A percentile compares a stretch with the other conserved stretches of the same genome.
Conservation (phyloP, 2,329 filamentous ascomycete genomes). For the Penicillium sp. region DNA sequence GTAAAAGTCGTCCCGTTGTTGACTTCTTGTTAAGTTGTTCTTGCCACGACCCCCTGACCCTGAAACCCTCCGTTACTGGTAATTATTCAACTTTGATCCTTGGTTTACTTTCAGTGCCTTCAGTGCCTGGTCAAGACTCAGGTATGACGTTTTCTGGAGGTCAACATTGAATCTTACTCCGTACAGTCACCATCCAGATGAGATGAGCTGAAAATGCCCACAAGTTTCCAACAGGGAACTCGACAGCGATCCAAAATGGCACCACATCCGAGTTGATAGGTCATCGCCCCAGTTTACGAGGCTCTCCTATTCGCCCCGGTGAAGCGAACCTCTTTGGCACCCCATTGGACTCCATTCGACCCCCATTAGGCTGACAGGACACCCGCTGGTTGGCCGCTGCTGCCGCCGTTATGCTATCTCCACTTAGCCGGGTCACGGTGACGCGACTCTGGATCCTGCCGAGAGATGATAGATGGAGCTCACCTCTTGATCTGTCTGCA, state of each 20-base stretch:
- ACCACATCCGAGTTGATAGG: slow-evolving; percentile 24
- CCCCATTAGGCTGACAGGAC: slow-evolving; percentile 11
- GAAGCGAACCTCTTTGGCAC: slow-evolving; percentile 18
- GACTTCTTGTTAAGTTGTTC: too few relatives aligned
- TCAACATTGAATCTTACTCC: not conserved
- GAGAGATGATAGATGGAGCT: slow-evolving; percentile 26
- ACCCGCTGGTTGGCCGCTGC: slow-evolving; percentile 22
- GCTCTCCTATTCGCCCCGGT: slow-evolving; percentile 17
- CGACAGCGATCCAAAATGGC: not conserved
- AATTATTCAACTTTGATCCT: not conserved
- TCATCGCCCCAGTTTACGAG: slow-evolving; percentile 17
- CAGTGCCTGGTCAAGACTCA: not conserved
- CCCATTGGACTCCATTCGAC: not conserved
- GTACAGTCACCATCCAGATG: not conserved
- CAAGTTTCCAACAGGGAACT: not conserved
- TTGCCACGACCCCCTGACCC: slow-evolving; percentile 8
- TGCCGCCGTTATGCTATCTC: slow-evolving; percentile 25
- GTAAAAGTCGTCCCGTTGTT: slow-evolving; percentile 1
- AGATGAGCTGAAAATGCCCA: not conserved
- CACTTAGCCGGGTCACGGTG: slow-evolving; percentile 24
- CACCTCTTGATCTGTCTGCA: slow-evolving; percentile 22
- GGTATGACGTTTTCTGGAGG: not conserved
- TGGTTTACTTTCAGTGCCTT: not conserved
- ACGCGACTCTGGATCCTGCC: slow-evolving; percentile 25
- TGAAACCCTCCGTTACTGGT: too few relatives aligned